A percentile compares a stretch with the other conserved stretches of the same genome.
phyloP scores from a whole-genome alignment of 306 rosid species.

The Heteromeles arbutifolia region DNA sequence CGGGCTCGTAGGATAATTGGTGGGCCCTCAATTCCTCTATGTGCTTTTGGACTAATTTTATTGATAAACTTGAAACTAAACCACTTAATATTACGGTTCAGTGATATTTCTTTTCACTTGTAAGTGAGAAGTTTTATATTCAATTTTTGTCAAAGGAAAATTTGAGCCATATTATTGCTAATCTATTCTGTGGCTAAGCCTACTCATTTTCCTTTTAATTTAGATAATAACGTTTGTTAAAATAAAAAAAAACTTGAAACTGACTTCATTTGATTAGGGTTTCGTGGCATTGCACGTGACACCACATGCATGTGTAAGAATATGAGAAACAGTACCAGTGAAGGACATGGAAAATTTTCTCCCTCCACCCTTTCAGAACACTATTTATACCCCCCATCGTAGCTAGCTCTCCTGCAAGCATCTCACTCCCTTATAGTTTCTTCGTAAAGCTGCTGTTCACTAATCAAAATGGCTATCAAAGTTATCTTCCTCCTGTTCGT shows the following conservation, averaged over 20 bases:
- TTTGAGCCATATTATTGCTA: too few relatives aligned
- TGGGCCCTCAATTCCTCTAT: not conserved
- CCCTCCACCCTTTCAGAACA: not conserved
- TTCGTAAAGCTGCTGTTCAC: not conserved
- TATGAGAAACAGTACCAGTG: not conserved
- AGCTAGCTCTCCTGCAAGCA: not conserved
- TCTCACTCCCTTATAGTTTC: not conserved
- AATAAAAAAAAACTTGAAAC: too few relatives aligned
- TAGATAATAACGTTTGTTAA: too few relatives aligned
- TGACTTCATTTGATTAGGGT: not conserved
- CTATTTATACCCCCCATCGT: not conserved
- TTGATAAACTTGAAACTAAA: too few relatives aligned
- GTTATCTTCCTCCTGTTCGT: not conserved
- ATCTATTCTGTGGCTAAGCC: too few relatives aligned
- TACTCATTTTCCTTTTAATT: rapidly evolving
- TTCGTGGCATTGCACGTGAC: not conserved
- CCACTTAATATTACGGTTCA: too few relatives aligned
- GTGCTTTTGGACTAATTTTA: too few relatives aligned
- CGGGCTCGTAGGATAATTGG: not conserved
- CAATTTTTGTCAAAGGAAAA: too few relatives aligned
- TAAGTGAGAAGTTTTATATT: too few relatives aligned
- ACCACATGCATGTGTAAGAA: not conserved
- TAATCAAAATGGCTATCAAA: not conserved
- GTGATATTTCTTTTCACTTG: too few relatives aligned
- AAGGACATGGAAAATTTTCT: not conserved